These are phyloP conservation scores for Aureobasidium sp. DNA, from an alignment of 2,329 filamentous ascomycete genomes.

Conservation along the genomic window DNA sequence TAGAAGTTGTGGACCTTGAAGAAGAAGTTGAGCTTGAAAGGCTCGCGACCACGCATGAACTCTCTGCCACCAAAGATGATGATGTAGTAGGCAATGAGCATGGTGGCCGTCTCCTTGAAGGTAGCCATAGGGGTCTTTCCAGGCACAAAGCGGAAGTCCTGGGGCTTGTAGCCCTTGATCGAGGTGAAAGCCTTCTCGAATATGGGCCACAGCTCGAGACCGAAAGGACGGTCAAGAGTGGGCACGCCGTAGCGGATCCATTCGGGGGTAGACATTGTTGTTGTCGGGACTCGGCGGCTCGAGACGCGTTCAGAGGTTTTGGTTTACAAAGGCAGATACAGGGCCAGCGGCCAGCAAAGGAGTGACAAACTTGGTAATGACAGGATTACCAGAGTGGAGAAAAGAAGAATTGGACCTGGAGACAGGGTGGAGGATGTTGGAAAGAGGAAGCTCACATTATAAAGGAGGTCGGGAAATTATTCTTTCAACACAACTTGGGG, in stretches of 20 bases:
- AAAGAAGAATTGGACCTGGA: slow-evolving; percentile 12
- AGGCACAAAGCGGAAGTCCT: slow-evolving; percentile 76
- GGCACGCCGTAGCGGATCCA: slow-evolving; percentile 55
- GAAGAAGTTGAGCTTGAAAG: slow-evolving; percentile 78
- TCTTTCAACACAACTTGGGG: slow-evolving; percentile 1
- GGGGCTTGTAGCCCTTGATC: slow-evolving; percentile 71
- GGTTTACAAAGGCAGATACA: not conserved
- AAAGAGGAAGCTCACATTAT: slow-evolving; percentile 1
- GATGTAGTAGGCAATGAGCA: slow-evolving; percentile 83
- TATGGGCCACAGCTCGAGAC: slow-evolving; percentile 84
- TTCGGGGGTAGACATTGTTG: slow-evolving; percentile 44
- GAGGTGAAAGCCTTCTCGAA: slow-evolving; percentile 80
- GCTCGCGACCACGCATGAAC: slow-evolving; percentile 77
- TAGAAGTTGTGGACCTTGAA: slow-evolving; percentile 98
- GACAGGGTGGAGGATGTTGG: slow-evolving; percentile 5
- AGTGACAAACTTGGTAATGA: slow-evolving; percentile 7
- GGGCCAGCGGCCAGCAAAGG: slow-evolving; percentile 8
- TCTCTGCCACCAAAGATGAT: slow-evolving; percentile 90
- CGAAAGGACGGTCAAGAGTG: slow-evolving; percentile 86
- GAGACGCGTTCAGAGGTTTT: slow-evolving; percentile 1
- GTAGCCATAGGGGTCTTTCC: slow-evolving; percentile 87
- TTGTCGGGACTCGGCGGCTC: slow-evolving; percentile 19
- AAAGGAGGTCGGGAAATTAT: slow-evolving; percentile 14
- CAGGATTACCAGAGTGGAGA: slow-evolving; percentile 3
- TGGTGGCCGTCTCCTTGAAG: slow-evolving; percentile 69